These are phyloP conservation scores for Dillenia suffruticosa DNA, from an alignment of 164 flowering plant species.

Conservation along the genomic window DNA sequence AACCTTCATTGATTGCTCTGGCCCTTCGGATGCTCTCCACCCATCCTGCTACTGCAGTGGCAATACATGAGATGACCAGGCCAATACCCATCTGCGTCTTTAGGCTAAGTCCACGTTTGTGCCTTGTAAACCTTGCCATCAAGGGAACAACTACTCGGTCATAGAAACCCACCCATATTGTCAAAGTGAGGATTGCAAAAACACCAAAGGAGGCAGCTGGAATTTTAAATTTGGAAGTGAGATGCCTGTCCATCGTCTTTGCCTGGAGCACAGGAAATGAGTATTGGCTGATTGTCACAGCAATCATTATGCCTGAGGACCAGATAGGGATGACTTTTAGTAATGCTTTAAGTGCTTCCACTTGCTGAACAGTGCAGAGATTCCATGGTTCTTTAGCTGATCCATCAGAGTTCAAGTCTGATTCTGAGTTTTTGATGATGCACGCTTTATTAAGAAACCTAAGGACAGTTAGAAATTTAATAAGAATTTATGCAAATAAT, in stretches of 20 bases:
- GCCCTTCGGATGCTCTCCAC: conserved; percentile 19
- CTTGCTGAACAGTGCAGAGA: conserved; percentile 43
- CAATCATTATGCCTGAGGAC: conserved; percentile 37
- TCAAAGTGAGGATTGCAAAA: conserved; percentile 23
- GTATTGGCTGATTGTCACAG: conserved; percentile 12
- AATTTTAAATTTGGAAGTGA: conserved; percentile 17
- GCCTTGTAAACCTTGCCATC: conserved; percentile 14
- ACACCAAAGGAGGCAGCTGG: conserved; percentile 29
- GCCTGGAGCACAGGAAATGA: conserved; percentile 19
- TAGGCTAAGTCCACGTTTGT: conserved; percentile 20
- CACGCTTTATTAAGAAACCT: conserved; percentile 42
- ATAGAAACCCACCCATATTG: conserved; percentile 24
- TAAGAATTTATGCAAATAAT: no score
- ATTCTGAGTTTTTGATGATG: conserved; percentile 17
- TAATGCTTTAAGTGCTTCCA: conserved; percentile 40
- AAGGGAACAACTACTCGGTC: conserved; percentile 24
- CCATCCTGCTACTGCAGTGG: conserved; percentile 19
- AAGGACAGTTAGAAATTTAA: no score
- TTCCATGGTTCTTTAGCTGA: conserved; percentile 34
- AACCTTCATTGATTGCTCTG: conserved; percentile 24
- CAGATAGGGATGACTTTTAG: conserved; percentile 44
- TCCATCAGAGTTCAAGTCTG: conserved; percentile 35
- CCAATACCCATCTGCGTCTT: conserved; percentile 32
- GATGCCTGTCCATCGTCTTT: conserved; percentile 18
- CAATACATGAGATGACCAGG: conserved; percentile 10